Conservation (phyloP, 805 yeast genomes). For the Candida peoriensis region DNA sequence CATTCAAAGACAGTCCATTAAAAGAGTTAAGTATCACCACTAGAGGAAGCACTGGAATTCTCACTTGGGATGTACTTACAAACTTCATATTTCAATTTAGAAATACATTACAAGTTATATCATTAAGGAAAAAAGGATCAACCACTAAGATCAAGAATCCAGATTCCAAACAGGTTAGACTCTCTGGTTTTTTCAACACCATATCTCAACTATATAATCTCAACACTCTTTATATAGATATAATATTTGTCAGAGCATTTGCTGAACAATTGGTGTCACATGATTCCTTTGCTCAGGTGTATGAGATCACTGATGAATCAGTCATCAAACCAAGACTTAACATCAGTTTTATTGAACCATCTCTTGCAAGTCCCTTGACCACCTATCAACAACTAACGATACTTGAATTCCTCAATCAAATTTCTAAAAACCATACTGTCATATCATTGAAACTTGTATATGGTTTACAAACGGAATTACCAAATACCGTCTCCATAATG, state of each 20-base stretch:
- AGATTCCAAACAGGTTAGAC: too few species aligned
- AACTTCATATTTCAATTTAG: not conserved
- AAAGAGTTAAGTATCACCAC: constrained; percentile 11
- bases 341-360: constrained; percentile 12
- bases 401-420: constrained; percentile 1
- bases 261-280: too few species aligned
- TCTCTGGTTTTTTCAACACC: not conserved
- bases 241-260: not conserved
- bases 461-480: constrained; percentile 19
- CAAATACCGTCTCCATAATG: constrained; percentile 6
- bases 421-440: constrained; percentile 3
- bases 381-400: not conserved
- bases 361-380: constrained; percentile 13
- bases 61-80: not conserved
- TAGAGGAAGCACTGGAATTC: not conserved
- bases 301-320: too few species aligned
- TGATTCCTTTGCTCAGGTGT: too few species aligned
- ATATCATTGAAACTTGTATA: constrained; percentile 11
- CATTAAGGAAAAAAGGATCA: not conserved
- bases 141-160: too few species aligned
- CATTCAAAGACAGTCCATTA: constrained; percentile 1
- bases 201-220: not conserved
- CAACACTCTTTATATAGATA: not conserved
- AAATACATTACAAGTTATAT: not conserved
- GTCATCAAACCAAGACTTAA: not conserved